A percentile compares a stretch with the other conserved stretches of the same genome.
These are phyloP conservation scores for Calonectria henricotiae DNA, from an alignment of 2,329 filamentous ascomycete genomes.

Conservation along the genomic window DNA sequence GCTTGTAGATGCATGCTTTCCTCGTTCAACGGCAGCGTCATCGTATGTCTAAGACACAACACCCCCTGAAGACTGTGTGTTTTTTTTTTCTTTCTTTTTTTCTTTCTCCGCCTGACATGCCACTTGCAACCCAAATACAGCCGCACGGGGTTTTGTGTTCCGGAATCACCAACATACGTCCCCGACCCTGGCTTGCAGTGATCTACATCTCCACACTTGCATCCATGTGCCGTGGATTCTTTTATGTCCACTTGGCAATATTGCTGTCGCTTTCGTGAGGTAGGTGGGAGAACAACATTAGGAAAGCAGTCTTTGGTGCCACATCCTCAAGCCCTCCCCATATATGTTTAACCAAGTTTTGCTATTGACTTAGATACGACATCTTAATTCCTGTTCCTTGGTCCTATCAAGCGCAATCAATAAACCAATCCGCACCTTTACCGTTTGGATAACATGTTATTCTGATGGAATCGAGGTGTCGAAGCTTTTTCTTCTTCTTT, in stretches of 20 bases:
- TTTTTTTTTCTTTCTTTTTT: too few species aligned
- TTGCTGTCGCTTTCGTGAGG: too few species aligned
- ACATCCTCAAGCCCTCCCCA: too few species aligned
- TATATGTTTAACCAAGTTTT: too few species aligned
- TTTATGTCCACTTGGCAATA: neutral
- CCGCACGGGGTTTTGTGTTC: neutral
- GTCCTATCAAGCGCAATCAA: too few species aligned
- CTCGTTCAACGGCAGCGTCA: neutral
- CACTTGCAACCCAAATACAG: neutral
- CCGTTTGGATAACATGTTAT: too few species aligned
- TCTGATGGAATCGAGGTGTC: neutral
- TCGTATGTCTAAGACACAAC: neutral
- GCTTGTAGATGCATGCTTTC: neutral
- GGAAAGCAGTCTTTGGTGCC: too few species aligned
- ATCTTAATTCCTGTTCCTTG: too few species aligned
- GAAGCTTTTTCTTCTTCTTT: too few species aligned
- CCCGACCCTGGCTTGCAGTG: slow-evolving; percentile 22
- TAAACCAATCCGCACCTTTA: too few species aligned
- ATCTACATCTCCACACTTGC: slow-evolving; percentile 24
- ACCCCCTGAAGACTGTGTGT: neutral
- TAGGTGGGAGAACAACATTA: too few species aligned
- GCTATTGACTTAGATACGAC: too few species aligned
- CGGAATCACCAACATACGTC: neutral
- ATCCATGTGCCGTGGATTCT: neutral
- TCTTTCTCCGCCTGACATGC: neutral